Conservation (phyloP, 129 eudicot genomes). For the Helichrysum umbraculigerum region DNA sequence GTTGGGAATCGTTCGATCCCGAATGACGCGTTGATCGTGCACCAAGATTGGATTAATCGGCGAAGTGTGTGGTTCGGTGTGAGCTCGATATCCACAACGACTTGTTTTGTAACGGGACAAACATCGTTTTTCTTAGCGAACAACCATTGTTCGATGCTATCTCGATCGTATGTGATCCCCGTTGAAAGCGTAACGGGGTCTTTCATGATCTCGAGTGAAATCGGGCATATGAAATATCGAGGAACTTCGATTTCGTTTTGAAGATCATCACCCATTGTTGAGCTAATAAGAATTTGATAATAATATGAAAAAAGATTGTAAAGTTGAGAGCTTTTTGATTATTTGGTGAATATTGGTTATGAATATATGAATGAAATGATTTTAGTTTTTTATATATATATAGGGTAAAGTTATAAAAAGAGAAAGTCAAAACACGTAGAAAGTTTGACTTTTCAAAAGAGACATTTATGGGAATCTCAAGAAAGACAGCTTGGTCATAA, state of each 20-base stretch:
- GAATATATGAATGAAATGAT: constrained; percentile 8
- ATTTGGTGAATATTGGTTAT: constrained; percentile 1
- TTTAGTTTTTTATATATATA: background rate
- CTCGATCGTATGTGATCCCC: constrained; percentile 71
- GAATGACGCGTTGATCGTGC: constrained; percentile 59
- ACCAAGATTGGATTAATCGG: constrained; percentile 68
- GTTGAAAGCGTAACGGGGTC: constrained; percentile 68
- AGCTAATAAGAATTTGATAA: constrained; percentile 11
- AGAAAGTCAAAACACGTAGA: constrained; percentile 44
- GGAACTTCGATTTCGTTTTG: constrained; percentile 51
- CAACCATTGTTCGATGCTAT: constrained; percentile 68
- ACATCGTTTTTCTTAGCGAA: constrained; percentile 38
- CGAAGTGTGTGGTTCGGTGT: constrained; percentile 71
- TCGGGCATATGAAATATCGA: constrained; percentile 57
- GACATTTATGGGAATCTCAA: constrained; percentile 20
- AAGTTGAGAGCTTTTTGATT: constrained; percentile 20
- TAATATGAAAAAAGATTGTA: background rate
- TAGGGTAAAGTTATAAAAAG: constrained; percentile 5
- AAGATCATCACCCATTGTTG: constrained; percentile 21
- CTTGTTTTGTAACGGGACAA: constrained; percentile 66
- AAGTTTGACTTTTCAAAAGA: constrained; percentile 34
- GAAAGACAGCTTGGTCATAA: constrained; percentile 15
- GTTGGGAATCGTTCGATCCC: constrained; percentile 66
- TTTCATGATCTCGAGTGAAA: constrained; percentile 73
- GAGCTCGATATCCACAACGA: constrained; percentile 40